Conservation (phyloP, 805 yeast genomes). For the Starmerella sirachaensis region DNA sequence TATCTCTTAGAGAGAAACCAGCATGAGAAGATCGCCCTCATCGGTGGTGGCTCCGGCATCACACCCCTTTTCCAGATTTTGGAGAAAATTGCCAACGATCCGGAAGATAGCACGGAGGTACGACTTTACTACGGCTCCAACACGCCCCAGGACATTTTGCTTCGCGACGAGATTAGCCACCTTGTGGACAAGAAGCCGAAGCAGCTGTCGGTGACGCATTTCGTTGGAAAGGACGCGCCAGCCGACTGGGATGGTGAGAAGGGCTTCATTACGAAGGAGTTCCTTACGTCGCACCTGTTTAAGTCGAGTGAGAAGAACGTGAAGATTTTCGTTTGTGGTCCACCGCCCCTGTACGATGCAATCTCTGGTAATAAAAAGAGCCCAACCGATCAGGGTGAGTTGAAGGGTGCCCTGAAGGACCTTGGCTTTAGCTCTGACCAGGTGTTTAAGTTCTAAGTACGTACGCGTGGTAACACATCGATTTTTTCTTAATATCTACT, state of each 20-base stretch:
- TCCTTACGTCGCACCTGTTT: constrained; percentile 48
- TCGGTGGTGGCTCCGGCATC: constrained; percentile 97
- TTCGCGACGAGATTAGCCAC: constrained; percentile 64
- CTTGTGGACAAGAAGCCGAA: constrained; percentile 58
- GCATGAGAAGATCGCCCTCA: constrained; percentile 62
- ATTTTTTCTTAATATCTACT: too few relatives aligned
- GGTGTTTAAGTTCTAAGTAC: constrained; percentile 68
- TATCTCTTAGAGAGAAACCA: constrained; percentile 85
- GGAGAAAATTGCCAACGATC: constrained; percentile 63
- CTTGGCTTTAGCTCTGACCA: constrained; percentile 77
- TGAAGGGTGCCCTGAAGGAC: constrained; percentile 75
- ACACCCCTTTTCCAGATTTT: constrained; percentile 88
- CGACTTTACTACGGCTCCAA: constrained; percentile 69
- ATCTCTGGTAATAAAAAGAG: constrained; percentile 75
- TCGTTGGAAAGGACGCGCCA: constrained; percentile 52
- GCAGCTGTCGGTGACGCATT: constrained; percentile 66
- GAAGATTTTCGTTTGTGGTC: constrained; percentile 87
- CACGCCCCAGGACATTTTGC: constrained; percentile 63
- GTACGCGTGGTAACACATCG: too few relatives aligned
- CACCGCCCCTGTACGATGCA: constrained; percentile 81
- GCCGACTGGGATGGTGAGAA: constrained; percentile 21
- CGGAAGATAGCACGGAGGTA: constrained; percentile 80
- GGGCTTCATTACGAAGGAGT: constrained; percentile 77
- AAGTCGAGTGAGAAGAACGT: constrained; percentile 51
- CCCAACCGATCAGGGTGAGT: constrained; percentile 90